Conservation (phyloP, 2,329 filamentous ascomycete genomes). For the Allantophomopsis cytisporea region DNA sequence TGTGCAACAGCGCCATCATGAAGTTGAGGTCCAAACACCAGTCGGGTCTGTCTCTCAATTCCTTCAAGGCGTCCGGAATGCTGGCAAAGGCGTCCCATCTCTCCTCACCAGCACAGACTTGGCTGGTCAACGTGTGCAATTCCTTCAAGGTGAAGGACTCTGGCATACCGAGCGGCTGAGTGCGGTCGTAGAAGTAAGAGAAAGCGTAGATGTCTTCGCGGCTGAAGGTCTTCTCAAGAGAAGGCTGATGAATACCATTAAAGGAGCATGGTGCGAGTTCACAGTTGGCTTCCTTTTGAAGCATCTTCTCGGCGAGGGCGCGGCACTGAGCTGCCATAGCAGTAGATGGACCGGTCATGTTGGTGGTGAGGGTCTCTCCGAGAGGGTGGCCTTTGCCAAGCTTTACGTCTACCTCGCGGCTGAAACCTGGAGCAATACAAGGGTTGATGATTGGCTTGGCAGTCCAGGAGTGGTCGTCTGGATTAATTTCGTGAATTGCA, state of each 20-base stretch:
- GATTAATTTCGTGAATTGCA: constrained; percentile 52
- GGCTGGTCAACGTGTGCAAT: constrained; percentile 70
- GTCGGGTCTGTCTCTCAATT: constrained; percentile 73
- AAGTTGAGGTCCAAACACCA: constrained; percentile 94
- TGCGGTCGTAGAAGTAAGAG: constrained; percentile 96
- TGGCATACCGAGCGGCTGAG: constrained; percentile 91
- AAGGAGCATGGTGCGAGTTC: constrained; percentile 88
- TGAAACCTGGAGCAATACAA: constrained; percentile 73
- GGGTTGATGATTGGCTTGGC: constrained; percentile 64
- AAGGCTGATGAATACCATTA: constrained; percentile 92
- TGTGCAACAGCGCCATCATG: constrained; percentile 85
- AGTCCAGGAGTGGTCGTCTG: constrained; percentile 51
- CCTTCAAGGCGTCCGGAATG: constrained; percentile 64
- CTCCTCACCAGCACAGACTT: constrained; percentile 68
- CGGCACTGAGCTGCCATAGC: constrained; percentile 79
- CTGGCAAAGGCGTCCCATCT: constrained; percentile 71
- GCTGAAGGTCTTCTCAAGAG: constrained; percentile 81
- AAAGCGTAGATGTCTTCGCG: constrained; percentile 91
- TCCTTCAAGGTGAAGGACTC: constrained; percentile 89
- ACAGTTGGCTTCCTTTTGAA: constrained; percentile 77
- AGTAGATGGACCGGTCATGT: constrained; percentile 73
- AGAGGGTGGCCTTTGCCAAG: constrained; percentile 54
- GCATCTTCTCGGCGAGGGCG: constrained; percentile 75
- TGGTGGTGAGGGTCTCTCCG: constrained; percentile 52
- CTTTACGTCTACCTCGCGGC: constrained; percentile 58